Percentiles rank a stretch among this genome's conserved stretches.
phyloP scores from a whole-genome alignment of 768 basidiomycete species.

The Artomyces pyxidatus region DNA sequence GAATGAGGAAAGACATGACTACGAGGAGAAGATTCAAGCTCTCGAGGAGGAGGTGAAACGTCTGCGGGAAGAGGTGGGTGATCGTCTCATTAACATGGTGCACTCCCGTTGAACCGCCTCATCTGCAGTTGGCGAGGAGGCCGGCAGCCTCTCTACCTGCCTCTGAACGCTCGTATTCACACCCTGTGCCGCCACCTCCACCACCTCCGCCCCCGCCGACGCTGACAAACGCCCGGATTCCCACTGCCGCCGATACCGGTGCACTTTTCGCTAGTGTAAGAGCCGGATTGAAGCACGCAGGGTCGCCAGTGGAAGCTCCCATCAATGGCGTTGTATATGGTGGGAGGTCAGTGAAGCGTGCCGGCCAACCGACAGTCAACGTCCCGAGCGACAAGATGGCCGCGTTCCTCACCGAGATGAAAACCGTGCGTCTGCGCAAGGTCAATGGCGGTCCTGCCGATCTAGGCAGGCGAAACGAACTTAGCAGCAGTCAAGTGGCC shows the following conservation, averaged over 20 bases:
- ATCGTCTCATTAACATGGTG: background rate
- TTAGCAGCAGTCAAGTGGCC: background rate
- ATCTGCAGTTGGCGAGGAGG: slow-evolving; percentile 4
- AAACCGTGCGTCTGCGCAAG: slow-evolving; percentile 60
- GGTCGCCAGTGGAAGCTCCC: slow-evolving; percentile 53
- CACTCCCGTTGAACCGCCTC: background rate
- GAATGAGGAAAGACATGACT: slow-evolving; percentile 38
- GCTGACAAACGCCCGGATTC: slow-evolving; percentile 1
- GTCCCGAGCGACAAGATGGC: slow-evolving; percentile 78
- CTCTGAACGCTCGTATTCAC: slow-evolving; percentile 1
- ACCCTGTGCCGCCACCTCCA: slow-evolving; percentile 12
- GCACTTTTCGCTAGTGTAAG: slow-evolving; percentile 50
- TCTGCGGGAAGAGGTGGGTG: slow-evolving; percentile 47
- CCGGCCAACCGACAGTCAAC: slow-evolving; percentile 62
- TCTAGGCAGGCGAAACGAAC: slow-evolving; percentile 4
- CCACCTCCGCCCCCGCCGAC: slow-evolving; percentile 15
- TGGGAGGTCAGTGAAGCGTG: slow-evolving; percentile 25
- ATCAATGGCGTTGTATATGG: slow-evolving; percentile 39
- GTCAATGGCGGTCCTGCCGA: slow-evolving; percentile 30
- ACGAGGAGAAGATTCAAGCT: slow-evolving; percentile 54
- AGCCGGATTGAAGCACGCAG: slow-evolving; percentile 54
- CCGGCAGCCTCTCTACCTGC: background rate
- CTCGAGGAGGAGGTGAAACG: slow-evolving; percentile 60
- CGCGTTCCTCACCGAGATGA: slow-evolving; percentile 73
- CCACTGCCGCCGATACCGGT: slow-evolving; percentile 22